These are phyloP conservation scores for Grifola frondosa DNA, from an alignment of 1,284 basidiomycete genomes.

Conservation along the genomic window DNA sequence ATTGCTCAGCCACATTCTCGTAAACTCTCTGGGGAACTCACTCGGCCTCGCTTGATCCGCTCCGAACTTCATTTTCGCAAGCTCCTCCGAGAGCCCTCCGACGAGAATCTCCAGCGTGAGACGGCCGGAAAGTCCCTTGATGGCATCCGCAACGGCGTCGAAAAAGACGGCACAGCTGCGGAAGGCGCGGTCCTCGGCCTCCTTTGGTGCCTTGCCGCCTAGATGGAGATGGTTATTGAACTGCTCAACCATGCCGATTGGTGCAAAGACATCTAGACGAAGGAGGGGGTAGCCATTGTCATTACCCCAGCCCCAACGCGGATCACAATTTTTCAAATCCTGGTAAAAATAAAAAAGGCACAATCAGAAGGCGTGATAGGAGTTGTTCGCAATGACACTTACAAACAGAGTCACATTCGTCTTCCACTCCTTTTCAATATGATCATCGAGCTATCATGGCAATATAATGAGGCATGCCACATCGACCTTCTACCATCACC, in stretches of 20 bases:
- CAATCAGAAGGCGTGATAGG: not conserved
- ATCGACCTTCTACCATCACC: not conserved
- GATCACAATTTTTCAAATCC: conserved; percentile 7
- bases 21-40: conserved; percentile 16
- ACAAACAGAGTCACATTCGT: conserved; percentile 14
- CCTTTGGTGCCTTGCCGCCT: not conserved
- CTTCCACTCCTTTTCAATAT: conserved; percentile 11
- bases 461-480: not conserved
- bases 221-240: conserved; percentile 1
- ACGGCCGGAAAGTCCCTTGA: no score
- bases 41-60: conserved; percentile 5
- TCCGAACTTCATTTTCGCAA: conserved; percentile 14
- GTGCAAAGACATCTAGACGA: conserved; percentile 2
- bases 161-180: conserved; percentile 2
- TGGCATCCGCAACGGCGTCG: conserved; percentile 3
- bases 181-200: not conserved
- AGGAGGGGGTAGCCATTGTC: conserved; percentile 3
- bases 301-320: not conserved
- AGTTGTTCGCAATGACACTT: no score
- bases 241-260: not conserved
- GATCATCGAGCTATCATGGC: not conserved
- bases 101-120: conserved; percentile 12
- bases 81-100: conserved; percentile 15
- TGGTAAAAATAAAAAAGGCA: not conserved
- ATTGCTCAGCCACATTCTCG: conserved; percentile 21